A percentile compares a stretch with the other conserved stretches of the same genome.
Evolutionary conservation across 805 yeast species (phyloP).

Genomic region (Tetrapisispora pingtungensis): DNA sequence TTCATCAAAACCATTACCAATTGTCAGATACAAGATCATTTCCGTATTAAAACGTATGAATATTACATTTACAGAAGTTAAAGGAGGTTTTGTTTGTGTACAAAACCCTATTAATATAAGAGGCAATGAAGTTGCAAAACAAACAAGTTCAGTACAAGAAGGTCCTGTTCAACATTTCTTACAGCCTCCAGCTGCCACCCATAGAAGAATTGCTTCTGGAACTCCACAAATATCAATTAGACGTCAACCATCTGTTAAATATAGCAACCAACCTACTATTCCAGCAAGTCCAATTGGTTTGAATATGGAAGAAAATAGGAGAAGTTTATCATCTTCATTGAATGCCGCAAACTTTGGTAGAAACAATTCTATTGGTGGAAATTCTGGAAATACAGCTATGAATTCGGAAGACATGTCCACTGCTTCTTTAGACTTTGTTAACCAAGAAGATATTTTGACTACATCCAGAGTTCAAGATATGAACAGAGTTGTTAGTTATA

Average conservation of each 20-base stretch:
- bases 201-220: conserved; percentile 16
- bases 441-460: conserved; percentile 31
- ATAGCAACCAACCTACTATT: conserved; percentile 29
- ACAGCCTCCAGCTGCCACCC: conserved; percentile 10
- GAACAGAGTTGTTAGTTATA: conserved; percentile 36
- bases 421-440: conserved; percentile 27
- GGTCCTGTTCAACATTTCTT: conserved; percentile 5
- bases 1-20: conserved; percentile 82
- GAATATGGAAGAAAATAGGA: conserved; percentile 3
- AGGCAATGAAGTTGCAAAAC: background rate
- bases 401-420: conserved; percentile 24
- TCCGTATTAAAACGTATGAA: conserved; percentile 65
- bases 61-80: conserved; percentile 77
- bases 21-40: conserved; percentile 76
- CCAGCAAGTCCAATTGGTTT: conserved; percentile 41
- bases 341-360: conserved; percentile 8
- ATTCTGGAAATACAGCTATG: conserved; percentile 8
- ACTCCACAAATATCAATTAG: conserved; percentile 27
- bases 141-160: background rate
- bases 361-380: conserved; percentile 5
- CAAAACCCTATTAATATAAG: conserved; percentile 1
- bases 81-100: conserved; percentile 86
- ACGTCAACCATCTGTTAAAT: conserved; percentile 26
- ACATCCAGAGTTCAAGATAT: conserved; percentile 55
- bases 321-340: conserved; percentile 3